Conservation (phyloP, 192 early-diverging fungal species). For the Oehlia diaphana region DNA sequence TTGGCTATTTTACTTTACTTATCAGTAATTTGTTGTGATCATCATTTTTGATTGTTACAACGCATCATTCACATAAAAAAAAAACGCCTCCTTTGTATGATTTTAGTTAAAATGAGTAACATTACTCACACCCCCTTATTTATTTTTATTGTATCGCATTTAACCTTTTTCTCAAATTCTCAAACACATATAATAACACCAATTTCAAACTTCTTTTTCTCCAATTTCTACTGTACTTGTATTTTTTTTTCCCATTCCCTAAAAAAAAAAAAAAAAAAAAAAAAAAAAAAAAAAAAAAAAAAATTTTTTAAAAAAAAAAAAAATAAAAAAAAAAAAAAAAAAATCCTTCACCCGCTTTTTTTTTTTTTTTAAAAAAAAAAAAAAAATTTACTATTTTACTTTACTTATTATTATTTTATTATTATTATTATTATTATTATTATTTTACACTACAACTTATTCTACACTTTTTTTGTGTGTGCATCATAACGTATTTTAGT, state of each 20-base stretch:
- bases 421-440: too few relatives aligned
- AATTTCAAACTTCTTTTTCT: neutral
- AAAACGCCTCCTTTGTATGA: slow-evolving; percentile 19
- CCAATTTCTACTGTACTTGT: slow-evolving; percentile 6
- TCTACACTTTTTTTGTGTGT: neutral
- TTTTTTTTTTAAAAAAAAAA: neutral
- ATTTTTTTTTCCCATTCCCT: neutral
- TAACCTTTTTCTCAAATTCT: neutral
- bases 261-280: neutral
- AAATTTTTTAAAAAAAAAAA: neutral
- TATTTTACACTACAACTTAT: too few relatives aligned
- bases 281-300: too few relatives aligned
- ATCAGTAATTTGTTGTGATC: slow-evolving; percentile 1
- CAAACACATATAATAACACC: slow-evolving; percentile 18
- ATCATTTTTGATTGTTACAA: neutral
- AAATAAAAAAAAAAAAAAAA: neutral
- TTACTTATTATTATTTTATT: too few relatives aligned
- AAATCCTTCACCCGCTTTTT: neutral
- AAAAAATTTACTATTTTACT: too few relatives aligned
- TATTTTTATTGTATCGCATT: slow-evolving; percentile 9
- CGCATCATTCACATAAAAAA: slow-evolving; percentile 7
- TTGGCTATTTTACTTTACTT: neutral
- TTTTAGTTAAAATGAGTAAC: neutral
- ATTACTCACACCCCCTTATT: neutral
- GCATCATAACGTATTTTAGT: neutral